Conservation (phyloP, 805 yeast species). For the Ogataea nakhonphanomensis region DNA sequence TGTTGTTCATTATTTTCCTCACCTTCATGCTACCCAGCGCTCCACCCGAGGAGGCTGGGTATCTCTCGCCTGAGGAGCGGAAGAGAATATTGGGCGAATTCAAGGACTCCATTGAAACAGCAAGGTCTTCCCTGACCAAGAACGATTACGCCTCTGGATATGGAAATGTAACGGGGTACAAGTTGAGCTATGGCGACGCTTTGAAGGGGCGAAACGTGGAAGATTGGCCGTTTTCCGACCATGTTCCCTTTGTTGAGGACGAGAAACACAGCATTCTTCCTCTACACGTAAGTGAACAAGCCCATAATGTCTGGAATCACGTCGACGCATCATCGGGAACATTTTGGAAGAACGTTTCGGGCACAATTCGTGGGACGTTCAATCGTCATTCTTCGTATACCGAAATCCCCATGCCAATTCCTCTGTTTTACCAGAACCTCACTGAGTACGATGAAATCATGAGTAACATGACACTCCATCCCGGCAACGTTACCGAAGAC, state of each 20-base stretch:
- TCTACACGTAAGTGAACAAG: conserved; percentile 44
- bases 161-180: conserved; percentile 72
- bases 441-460: conserved; percentile 20
- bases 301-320: conserved; percentile 51
- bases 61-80: conserved; percentile 23
- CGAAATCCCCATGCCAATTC: conserved; percentile 31
- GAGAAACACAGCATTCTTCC: conserved; percentile 61
- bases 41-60: conserved; percentile 31
- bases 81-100: conserved; percentile 33
- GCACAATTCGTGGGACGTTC: conserved; percentile 44
- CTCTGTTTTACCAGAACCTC: conserved; percentile 25
- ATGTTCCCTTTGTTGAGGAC: conserved; percentile 41
- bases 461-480: conserved; percentile 1
- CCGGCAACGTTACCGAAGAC: conserved; percentile 29
- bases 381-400: conserved; percentile 19
- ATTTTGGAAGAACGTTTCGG: conserved; percentile 42
- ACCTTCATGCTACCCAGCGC: conserved; percentile 42
- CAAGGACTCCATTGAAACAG: conserved; percentile 31
- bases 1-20: conserved; percentile 37
- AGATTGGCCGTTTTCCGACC: conserved; percentile 53
- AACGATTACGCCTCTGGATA: conserved; percentile 51
- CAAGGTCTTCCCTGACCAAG: conserved; percentile 35
- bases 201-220: conserved; percentile 41
- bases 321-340: conserved; percentile 20
- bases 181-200: conserved; percentile 60